Base-by-base conservation (phyloP, 495 filamentous ascomycete species). In the Tuber borchii region DNA sequence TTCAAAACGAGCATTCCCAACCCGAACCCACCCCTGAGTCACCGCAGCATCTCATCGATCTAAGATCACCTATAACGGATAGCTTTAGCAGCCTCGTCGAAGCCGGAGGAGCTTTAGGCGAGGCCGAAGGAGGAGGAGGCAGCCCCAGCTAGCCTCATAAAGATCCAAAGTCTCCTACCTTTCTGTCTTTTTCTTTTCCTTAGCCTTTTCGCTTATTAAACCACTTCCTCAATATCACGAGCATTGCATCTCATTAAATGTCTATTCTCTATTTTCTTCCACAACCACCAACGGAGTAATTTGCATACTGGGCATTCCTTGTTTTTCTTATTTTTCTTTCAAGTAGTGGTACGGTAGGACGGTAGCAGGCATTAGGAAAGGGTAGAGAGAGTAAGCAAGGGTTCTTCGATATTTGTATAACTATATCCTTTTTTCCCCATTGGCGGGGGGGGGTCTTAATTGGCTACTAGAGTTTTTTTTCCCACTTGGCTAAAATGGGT, bases 1-100 rank as follows among this genome's bases (percentile, higher is more conserved):
- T 26, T 14, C 45, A 86, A 80, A 84, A 83, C 73, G 46, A 72
- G 71, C 8, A 44, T 44, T 65, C 46, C 71, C 39, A 72, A 72
- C n/a, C 45, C 34, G 34, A 20, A 8, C 70, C 51, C 22, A 73
- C 69, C 51, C 78, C 37, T 75, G 46, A 72, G 10, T 22, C 46
- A 2, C 26, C 31, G 48, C 42, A 69, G 40, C 40, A 40, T 26
- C 37, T 71, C 69, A 40, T 39, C 44, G 71, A 42, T 19, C 12
- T 42, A 42, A 46, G 74, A 45, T 71, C 71, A 42, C 61, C 43
- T 43, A 65, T 65, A 65, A 65, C 56, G 19, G 56, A 65, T 65
- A 65, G 56, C 26, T 65, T 65, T 65, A 65, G 6, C 14, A 65
- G 56, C 26, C 56, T 31, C 4, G 26, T 8, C 5, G 56, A 26